These are phyloP conservation scores for Pugionium cornutum DNA, from an alignment of 345 rosid genomes.

Conservation along the genomic window DNA sequence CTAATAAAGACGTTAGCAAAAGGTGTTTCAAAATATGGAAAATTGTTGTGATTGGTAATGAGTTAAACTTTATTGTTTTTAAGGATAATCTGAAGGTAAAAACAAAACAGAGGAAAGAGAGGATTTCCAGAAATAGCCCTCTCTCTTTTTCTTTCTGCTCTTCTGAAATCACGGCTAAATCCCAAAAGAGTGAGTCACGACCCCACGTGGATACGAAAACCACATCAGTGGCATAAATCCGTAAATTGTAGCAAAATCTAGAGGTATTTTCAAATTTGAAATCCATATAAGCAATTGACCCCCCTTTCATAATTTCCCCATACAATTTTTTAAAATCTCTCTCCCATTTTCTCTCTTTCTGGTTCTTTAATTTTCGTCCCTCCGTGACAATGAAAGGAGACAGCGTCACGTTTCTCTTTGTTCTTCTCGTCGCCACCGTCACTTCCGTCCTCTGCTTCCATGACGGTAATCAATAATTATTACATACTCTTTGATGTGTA, in stretches of 20 bases:
- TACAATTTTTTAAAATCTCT: background rate
- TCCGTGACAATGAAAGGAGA: constrained; percentile 29
- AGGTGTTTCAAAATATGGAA: background rate
- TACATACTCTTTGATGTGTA: background rate
- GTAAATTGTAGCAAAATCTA: constrained; percentile 25
- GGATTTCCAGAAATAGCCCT: constrained; percentile 15
- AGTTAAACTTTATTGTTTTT: background rate
- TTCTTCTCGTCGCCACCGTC: constrained; percentile 39
- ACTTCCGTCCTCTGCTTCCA: constrained; percentile 34
- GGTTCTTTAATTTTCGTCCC: background rate
- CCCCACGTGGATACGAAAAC: constrained; percentile 40
- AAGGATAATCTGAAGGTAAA: constrained; percentile 28
- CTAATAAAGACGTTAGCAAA: background rate
- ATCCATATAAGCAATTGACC: constrained; percentile 33
- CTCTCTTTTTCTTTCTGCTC: background rate
- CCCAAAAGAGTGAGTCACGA: constrained; percentile 42
- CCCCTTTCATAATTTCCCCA: constrained; percentile 13
- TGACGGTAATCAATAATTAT: constrained; percentile 29
- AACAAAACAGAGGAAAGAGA: background rate
- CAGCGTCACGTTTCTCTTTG: constrained; percentile 23
- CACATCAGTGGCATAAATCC: constrained; percentile 36
- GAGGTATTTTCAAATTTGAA: constrained; percentile 15
- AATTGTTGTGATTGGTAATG: background rate
- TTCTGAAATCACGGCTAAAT: constrained; percentile 9
- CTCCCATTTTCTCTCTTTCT: background rate